Evolutionary conservation across 331 rosid genomes (phyloP), one percentile per base, ranked within the genome.

Genomic region (Quercus tomentella): DNA sequence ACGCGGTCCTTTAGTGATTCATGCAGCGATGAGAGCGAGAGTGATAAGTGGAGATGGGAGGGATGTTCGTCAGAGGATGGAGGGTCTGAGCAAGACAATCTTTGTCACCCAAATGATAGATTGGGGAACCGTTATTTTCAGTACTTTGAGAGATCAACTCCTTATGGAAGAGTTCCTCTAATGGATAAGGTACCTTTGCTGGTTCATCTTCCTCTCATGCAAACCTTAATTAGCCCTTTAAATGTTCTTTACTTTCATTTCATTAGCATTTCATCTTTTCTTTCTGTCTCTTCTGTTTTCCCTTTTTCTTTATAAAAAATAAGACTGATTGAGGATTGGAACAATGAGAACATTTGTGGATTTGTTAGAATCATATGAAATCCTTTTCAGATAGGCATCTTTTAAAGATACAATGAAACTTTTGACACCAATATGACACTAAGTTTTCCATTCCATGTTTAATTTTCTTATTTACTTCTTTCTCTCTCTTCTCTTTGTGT

Each of bases 11-110:
- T 73, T 16, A 93, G 98, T 56, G 99, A 95, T 84, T 91, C 94
- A 0, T 84, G 62, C 23, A 93, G 99, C 72, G 97, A 89, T 26
- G 97, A 90, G 78, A 90, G 97, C 74, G 98, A 91, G 84, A 86
- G 89, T 78, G 99, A 95, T 22, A 95, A 95, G 81, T 95, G 97
- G 96, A 91, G 96, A 79, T 93, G 96, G 96, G 99, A 95, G 75
- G 99, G 94, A 80, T 82, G 86, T 28, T 93, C 97, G 2, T 93
- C 97, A 1, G 97, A 93, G 72, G 99, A 95, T 12, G 97, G 97
- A 55, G 97, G 91, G 6, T 89, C 80, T 57, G 97, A 95, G 72
- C 97, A 87, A 61, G 97, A 92, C 25, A 79, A 56, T 76, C 83
- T 68, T 12, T 86, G 86, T 80, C 92, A 84, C 80, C 75, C 78